A percentile compares a stretch with the other conserved stretches of the same genome.
Conservation (phyloP, 352 stramenopile genomes). For the Phytophthora aleatoria region DNA sequence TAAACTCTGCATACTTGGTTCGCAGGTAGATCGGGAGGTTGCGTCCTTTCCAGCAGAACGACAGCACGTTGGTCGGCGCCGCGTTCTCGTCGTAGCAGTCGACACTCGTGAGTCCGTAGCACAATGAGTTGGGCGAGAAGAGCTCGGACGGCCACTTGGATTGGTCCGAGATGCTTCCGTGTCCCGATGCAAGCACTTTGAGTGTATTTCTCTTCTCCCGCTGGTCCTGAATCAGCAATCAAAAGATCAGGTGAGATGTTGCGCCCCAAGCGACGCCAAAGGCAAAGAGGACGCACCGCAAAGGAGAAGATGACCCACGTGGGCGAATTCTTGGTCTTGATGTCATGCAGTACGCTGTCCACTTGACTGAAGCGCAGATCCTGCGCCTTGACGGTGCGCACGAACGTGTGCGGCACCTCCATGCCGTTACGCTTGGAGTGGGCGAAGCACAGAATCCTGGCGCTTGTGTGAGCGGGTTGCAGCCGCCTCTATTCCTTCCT, state of each 20-base stretch:
- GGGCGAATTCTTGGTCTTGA: conserved; percentile 67
- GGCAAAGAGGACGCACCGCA: conserved; percentile 45
- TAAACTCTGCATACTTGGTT: conserved; percentile 90
- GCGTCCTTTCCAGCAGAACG: conserved; percentile 90
- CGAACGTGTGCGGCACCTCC: conserved; percentile 79
- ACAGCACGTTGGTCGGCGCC: conserved; percentile 76
- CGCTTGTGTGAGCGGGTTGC: conserved; percentile 17
- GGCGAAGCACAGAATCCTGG: conserved; percentile 48
- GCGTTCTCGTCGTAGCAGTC: conserved; percentile 69
- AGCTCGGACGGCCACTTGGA: conserved; percentile 77
- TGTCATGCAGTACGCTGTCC: conserved; percentile 68
- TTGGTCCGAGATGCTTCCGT: conserved; percentile 70
- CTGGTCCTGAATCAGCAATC: conserved; percentile 53
- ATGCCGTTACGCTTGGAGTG: conserved; percentile 49
- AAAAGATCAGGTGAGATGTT: conserved; percentile 2
- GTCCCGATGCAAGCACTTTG: conserved; percentile 68
- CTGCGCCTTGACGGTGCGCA: conserved; percentile 82
- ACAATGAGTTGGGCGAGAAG: conserved; percentile 78
- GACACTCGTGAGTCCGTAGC: conserved; percentile 80
- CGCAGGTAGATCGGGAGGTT: conserved; percentile 84
- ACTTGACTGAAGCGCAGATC: conserved; percentile 81
- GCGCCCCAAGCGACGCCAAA: not conserved
- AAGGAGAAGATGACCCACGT: conserved; percentile 81
- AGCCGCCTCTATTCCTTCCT: conserved; percentile 15
- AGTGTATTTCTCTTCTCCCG: conserved; percentile 84